Percentiles rank a stretch among this genome's conserved stretches.
phyloP scores from a whole-genome alignment of 129 eudicot genomes.

The Apium graveolens region DNA sequence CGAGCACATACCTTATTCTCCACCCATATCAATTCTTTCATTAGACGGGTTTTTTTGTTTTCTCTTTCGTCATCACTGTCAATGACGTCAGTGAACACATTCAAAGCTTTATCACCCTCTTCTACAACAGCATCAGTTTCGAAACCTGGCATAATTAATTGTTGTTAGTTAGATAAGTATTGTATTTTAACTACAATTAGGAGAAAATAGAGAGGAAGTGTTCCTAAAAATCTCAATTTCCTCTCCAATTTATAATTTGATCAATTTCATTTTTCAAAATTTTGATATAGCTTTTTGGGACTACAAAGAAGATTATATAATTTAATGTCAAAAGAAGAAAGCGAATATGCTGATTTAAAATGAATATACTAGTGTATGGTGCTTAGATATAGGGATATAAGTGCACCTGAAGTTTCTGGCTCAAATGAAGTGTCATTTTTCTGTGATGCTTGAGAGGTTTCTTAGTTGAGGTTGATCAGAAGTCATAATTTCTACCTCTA shows the following conservation, averaged over 20 bases:
- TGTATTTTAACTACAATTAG: no score
- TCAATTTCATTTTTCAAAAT: no score
- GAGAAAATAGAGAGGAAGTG: not conserved
- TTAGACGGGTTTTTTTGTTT: not conserved
- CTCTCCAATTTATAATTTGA: no score
- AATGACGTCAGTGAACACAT: not conserved
- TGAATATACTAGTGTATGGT: not conserved
- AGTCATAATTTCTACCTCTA: no score
- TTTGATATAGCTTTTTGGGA: no score
- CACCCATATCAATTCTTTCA: not conserved
- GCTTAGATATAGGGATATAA: not conserved
- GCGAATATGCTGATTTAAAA: no score
- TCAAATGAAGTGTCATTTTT: not conserved
- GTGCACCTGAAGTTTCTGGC: not conserved
- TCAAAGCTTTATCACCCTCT: not conserved
- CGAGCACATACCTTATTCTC: not conserved
- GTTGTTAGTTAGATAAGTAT: no score
- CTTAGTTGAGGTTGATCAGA: not conserved
- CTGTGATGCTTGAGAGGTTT: not conserved
- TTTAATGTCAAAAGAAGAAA: no score
- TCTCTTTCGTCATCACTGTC: not conserved
- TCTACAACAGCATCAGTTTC: not conserved
- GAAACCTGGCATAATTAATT: not conserved
- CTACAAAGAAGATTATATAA: no score
- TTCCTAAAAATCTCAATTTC: no score